Percentiles rank a stretch among this genome's conserved stretches.
phyloP scores from a whole-genome alignment of 306 rosid genomes.

The Potentilla sterilis region DNA sequence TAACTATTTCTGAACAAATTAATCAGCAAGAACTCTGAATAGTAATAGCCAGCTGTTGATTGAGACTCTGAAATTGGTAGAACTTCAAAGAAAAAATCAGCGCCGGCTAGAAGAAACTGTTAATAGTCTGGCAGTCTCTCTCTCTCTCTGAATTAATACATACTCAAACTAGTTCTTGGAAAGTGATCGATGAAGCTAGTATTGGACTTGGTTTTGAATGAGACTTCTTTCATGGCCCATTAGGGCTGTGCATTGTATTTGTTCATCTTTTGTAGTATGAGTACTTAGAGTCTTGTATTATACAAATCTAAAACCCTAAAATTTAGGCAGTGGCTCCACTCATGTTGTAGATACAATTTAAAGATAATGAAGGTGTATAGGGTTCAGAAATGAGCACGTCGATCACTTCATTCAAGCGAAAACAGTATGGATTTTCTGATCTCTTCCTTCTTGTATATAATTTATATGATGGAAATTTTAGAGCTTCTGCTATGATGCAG shows the following conservation, averaged over 20 bases:
- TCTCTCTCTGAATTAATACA: background rate
- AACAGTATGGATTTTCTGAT: background rate
- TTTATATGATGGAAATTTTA: background rate
- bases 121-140: background rate
- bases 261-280: background rate
- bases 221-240: constrained; percentile 7
- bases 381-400: background rate
- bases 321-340: background rate
- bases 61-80: background rate
- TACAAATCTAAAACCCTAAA: background rate
- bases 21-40: background rate
- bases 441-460: background rate
- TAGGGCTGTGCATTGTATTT: background rate
- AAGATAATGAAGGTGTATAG: background rate
- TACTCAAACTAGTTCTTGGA: background rate
- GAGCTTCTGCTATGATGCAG: background rate
- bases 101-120: background rate
- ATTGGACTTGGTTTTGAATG: background rate
- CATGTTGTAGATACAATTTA: background rate
- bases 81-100: background rate
- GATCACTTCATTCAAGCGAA: background rate
- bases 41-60: background rate
- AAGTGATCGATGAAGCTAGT: background rate
- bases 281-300: background rate
- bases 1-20: background rate